phyloP scores from a whole-genome alignment of 2,329 filamentous ascomycete genomes.

The Orbilia javanica region DNA sequence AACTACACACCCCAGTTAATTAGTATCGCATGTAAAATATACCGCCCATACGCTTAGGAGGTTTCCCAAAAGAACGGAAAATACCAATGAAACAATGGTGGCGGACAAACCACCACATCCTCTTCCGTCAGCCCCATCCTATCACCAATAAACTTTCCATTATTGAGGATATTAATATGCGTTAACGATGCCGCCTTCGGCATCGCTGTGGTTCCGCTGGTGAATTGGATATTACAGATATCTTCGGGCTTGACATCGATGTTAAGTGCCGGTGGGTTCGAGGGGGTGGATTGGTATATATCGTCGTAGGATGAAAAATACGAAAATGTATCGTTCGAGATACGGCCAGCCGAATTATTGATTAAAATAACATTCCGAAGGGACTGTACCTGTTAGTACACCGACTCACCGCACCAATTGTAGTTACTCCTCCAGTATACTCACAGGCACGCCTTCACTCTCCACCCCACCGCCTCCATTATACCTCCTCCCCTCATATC shows the following conservation, averaged over 20 bases:
- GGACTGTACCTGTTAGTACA: conserved; percentile 68
- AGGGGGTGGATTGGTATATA: conserved; percentile 62
- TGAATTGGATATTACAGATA: conserved; percentile 95
- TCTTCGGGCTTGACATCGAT: conserved; percentile 72
- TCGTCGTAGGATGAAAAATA: conserved; percentile 68
- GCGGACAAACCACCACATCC: conserved; percentile 85
- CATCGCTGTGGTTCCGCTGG: conserved; percentile 79
- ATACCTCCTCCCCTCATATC: conserved; percentile 63
- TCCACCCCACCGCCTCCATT: conserved; percentile 23
- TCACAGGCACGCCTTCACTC: conserved; percentile 44
- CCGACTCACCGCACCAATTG: conserved; percentile 66
- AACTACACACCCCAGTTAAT: conserved; percentile 74
- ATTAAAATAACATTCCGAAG: conserved; percentile 80
- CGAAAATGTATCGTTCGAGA: conserved; percentile 67
- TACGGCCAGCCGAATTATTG: conserved; percentile 77
- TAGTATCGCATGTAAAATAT: not conserved
- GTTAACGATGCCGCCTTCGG: conserved; percentile 93
- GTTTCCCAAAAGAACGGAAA: too few relatives aligned
- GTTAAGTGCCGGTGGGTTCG: conserved; percentile 1
- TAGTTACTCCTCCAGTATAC: conserved; percentile 66
- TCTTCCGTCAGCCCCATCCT: conserved; percentile 82
- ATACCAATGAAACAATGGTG: conserved; percentile 80
- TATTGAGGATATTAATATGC: conserved; percentile 90
- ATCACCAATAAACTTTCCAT: conserved; percentile 84
- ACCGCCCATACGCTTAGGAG: not conserved